Evolutionary conservation across 768 basidiomycete species (phyloP).

Genomic region (Chiua virens): DNA sequence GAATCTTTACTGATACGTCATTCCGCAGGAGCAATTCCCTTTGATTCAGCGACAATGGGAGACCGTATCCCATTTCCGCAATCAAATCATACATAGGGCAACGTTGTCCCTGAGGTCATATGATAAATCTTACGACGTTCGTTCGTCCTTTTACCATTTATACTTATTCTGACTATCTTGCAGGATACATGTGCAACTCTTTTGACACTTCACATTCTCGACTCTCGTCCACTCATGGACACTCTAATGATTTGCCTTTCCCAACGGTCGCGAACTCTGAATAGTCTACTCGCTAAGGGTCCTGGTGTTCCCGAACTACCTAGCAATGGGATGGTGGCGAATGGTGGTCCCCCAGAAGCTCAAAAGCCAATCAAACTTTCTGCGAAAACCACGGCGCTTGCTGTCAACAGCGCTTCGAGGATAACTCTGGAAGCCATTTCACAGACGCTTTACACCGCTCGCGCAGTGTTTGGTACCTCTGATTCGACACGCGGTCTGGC

Average conservation of each 20-base stretch:
- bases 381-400: conserved; percentile 41
- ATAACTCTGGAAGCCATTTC: conserved; percentile 54
- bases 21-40: conserved; percentile 75
- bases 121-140: conserved; percentile 52
- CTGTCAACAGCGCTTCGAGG: conserved; percentile 55
- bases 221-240: conserved; percentile 77
- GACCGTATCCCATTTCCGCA: conserved; percentile 77
- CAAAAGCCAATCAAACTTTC: conserved; percentile 6
- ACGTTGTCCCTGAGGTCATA: conserved; percentile 73
- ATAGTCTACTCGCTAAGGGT: conserved; percentile 41
- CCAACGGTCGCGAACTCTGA: conserved; percentile 66
- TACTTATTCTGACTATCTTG: neutral
- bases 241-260: conserved; percentile 67
- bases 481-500: conserved; percentile 47
- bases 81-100: conserved; percentile 88
- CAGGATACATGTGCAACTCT: conserved; percentile 78
- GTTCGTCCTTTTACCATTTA: conserved; percentile 7
- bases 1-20: neutral
- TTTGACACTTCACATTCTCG: conserved; percentile 83
- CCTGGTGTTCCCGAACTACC: conserved; percentile 20
- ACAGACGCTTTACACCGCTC: conserved; percentile 56
- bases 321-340: conserved; percentile 35
- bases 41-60: conserved; percentile 95
- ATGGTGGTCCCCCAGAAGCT: conserved; percentile 35
- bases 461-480: conserved; percentile 53